Percentiles rank a stretch among this genome's conserved stretches.
These are phyloP conservation scores for Neophaeococcomyces aloes DNA, from an alignment of 2,329 filamentous ascomycete genomes.

Conservation along the genomic window DNA sequence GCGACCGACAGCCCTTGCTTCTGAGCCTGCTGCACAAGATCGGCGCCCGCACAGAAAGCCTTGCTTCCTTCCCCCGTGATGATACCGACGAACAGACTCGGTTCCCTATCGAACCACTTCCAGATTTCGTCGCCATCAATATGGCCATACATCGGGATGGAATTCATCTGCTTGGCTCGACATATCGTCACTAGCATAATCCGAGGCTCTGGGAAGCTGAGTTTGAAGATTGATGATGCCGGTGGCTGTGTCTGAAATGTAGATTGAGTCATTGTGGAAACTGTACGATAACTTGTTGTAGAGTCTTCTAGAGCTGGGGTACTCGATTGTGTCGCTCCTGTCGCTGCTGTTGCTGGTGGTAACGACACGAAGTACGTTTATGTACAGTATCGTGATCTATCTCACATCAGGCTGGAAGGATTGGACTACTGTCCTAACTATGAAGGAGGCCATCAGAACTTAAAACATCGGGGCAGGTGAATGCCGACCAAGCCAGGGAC, in stretches of 20 bases:
- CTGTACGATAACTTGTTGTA: too few relatives aligned
- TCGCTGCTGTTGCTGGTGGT: too few relatives aligned
- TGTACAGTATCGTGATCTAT: too few relatives aligned
- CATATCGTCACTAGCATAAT: constrained; percentile 38
- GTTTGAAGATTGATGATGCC: constrained; percentile 6
- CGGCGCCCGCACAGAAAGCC: constrained; percentile 35
- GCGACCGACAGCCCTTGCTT: constrained; percentile 3
- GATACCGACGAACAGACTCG: constrained; percentile 29
- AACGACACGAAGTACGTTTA: too few relatives aligned
- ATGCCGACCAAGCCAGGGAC: too few relatives aligned
- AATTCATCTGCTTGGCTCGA: constrained; percentile 32
- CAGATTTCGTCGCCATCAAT: constrained; percentile 31
- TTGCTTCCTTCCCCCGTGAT: constrained; percentile 30
- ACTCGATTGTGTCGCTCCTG: too few relatives aligned
- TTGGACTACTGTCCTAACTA: too few relatives aligned
- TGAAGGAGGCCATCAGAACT: too few relatives aligned
- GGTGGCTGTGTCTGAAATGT: background rate
- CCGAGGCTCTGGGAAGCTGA: constrained; percentile 34
- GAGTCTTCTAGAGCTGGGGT: too few relatives aligned
- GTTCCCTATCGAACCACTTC: constrained; percentile 36
- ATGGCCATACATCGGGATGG: constrained; percentile 31
- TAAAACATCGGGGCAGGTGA: too few relatives aligned
- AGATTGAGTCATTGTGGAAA: too few relatives aligned
- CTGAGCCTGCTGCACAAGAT: constrained; percentile 30
- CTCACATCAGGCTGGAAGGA: too few relatives aligned